Conservation (phyloP, 768 basidiomycete species). For the Mycena alexandri region DNA sequence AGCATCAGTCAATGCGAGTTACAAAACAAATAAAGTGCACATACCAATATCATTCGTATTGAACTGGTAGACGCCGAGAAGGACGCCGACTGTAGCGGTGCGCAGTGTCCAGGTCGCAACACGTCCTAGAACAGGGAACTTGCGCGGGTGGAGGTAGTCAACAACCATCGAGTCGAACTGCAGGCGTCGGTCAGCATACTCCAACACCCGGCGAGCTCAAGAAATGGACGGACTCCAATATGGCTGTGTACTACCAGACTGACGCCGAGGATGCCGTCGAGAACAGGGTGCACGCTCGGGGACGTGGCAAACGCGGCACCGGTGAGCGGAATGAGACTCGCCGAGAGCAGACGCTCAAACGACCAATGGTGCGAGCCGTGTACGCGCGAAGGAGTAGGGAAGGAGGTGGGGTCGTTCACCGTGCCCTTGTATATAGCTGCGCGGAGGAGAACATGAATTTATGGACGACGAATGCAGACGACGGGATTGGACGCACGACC, state of each 20-base stretch:
- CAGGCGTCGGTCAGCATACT: neutral
- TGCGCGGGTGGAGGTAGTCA: slow-evolving; percentile 94
- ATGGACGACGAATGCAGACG: slow-evolving; percentile 36
- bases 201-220: slow-evolving; percentile 27
- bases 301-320: slow-evolving; percentile 87
- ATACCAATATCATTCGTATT: slow-evolving; percentile 98
- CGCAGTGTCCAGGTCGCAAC: slow-evolving; percentile 82
- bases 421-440: slow-evolving; percentile 90
- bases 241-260: slow-evolving; percentile 95
- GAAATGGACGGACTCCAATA: slow-evolving; percentile 78
- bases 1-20: neutral
- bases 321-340: slow-evolving; percentile 89
- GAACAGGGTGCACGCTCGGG: slow-evolving; percentile 80
- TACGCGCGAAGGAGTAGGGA: slow-evolving; percentile 82
- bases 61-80: slow-evolving; percentile 96
- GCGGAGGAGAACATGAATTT: neutral
- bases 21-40: slow-evolving; percentile 49
- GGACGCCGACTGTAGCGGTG: slow-evolving; percentile 79
- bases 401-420: slow-evolving; percentile 94
- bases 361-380: slow-evolving; percentile 95
- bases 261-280: slow-evolving; percentile 91
- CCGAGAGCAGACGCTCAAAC: slow-evolving; percentile 93
- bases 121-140: slow-evolving; percentile 88
- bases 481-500: slow-evolving; percentile 63
- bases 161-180: slow-evolving; percentile 83